Percentiles rank a stretch among this genome's conserved stretches.
These are phyloP conservation scores for Pseudogymnoascus sp. DNA, from an alignment of 2,329 filamentous ascomycete species.

Conservation along the genomic window DNA sequence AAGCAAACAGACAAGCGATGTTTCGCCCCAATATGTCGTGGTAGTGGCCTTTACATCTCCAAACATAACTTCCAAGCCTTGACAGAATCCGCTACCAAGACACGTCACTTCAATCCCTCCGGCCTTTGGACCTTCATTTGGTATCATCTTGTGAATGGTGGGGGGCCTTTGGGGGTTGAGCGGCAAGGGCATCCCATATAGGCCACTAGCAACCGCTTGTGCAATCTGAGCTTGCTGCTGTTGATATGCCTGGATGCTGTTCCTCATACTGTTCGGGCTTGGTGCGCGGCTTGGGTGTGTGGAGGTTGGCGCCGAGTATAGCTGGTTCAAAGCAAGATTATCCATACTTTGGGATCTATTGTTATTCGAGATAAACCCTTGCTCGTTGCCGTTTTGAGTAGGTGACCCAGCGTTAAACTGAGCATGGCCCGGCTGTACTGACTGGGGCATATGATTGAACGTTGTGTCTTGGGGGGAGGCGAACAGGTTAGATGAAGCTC, in stretches of 20 bases:
- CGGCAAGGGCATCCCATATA: conserved; percentile 45
- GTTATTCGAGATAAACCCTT: conserved; percentile 45
- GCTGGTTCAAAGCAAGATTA: conserved; percentile 52
- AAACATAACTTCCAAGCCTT: conserved; percentile 78
- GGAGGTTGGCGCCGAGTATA: conserved; percentile 67
- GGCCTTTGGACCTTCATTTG: conserved; percentile 70
- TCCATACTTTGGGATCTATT: conserved; percentile 60
- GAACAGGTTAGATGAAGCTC: conserved; percentile 47
- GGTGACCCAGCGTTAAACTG: conserved; percentile 54
- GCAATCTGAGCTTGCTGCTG: conserved; percentile 37
- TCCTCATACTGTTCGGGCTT: conserved; percentile 55
- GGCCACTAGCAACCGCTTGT: conserved; percentile 40
- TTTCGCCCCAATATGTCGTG: conserved; percentile 57
- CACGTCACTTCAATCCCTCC: conserved; percentile 85
- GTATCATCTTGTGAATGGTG: conserved; percentile 75
- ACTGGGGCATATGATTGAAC: conserved; percentile 18
- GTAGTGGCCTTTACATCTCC: conserved; percentile 59
- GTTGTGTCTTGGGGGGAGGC: conserved; percentile 31
- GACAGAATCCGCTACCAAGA: conserved; percentile 72
- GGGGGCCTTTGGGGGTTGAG: conserved; percentile 48
- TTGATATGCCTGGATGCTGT: conserved; percentile 38
- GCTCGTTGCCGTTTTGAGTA: conserved; percentile 60
- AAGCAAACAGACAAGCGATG: conserved; percentile 55
- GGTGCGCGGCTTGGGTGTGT: conserved; percentile 70
- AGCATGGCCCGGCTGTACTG: conserved; percentile 23